A percentile compares a stretch with the other conserved stretches of the same genome.
phyloP scores from a whole-genome alignment of 2,329 filamentous ascomycete species.

The Claviceps pusilla region DNA sequence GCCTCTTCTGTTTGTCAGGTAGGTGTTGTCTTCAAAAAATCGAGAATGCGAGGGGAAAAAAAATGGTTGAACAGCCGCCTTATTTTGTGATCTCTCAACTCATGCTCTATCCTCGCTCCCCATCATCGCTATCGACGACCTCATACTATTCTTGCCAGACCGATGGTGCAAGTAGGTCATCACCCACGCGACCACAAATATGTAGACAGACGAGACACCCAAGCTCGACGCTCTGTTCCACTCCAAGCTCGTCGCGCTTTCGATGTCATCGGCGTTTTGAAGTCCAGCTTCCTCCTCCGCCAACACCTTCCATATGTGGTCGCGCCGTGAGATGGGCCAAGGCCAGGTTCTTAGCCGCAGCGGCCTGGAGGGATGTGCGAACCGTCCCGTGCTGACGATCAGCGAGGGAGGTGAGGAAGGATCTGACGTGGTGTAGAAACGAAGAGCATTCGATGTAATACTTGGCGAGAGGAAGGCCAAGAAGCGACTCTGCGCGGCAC shows the following conservation, averaged over 20 bases:
- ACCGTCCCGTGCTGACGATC: slow-evolving; percentile 26
- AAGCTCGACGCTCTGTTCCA: slow-evolving; percentile 8
- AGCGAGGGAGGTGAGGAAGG: slow-evolving; percentile 22
- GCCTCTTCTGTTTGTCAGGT: too few relatives aligned
- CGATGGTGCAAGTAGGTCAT: slow-evolving; percentile 2
- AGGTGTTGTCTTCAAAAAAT: too few relatives aligned
- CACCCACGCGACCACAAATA: slow-evolving; percentile 2
- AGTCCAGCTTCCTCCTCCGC: slow-evolving; percentile 40
- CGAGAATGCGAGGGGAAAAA: background rate
- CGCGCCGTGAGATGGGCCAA: slow-evolving; percentile 42
- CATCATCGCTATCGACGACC: background rate
- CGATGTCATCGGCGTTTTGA: slow-evolving; percentile 47
- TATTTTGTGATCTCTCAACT: background rate
- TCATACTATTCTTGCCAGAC: background rate
- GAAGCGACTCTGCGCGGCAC: slow-evolving; percentile 2
- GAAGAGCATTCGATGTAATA: slow-evolving; percentile 51
- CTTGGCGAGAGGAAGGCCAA: slow-evolving; percentile 32
- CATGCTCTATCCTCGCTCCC: background rate
- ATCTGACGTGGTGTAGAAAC: slow-evolving; percentile 37
- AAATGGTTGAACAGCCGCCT: background rate
- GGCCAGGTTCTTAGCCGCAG: slow-evolving; percentile 36
- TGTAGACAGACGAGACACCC: slow-evolving; percentile 4
- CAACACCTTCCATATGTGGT: slow-evolving; percentile 42
- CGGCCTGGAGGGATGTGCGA: slow-evolving; percentile 28
- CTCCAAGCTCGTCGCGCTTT: slow-evolving; percentile 15